phyloP scores from a whole-genome alignment of 169 alveolate species.

The Eimeria necatrix region DNA sequence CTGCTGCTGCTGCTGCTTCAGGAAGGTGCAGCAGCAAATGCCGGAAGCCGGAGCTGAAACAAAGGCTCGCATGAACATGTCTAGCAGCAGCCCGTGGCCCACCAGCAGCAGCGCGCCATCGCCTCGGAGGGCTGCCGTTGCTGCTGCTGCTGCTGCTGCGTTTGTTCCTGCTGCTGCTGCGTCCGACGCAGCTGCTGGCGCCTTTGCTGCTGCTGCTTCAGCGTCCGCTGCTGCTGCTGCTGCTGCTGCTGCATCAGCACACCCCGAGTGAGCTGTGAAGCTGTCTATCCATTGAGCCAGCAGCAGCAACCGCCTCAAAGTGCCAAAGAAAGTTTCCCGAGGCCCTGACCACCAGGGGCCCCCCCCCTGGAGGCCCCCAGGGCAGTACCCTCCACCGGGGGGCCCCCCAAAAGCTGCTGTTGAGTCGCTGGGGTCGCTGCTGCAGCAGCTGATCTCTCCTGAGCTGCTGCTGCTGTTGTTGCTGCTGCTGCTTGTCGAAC shows the following conservation, averaged over 20 bases:
- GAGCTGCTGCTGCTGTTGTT: background rate
- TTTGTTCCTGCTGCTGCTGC: background rate
- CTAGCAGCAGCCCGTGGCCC: slow-evolving; percentile 44
- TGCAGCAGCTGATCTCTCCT: background rate
- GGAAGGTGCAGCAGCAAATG: slow-evolving; percentile 44
- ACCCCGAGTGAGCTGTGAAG: slow-evolving; percentile 6
- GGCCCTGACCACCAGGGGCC: slow-evolving; percentile 63
- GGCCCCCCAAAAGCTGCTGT: slow-evolving; percentile 11
- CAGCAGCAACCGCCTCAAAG: slow-evolving; percentile 5
- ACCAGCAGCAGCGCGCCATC: slow-evolving; percentile 56
- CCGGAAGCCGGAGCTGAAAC: slow-evolving; percentile 39
- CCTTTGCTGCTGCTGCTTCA: background rate
- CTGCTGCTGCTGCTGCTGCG: slow-evolving; percentile 14
- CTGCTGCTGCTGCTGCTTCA: slow-evolving; percentile 27
- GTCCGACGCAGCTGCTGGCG: background rate
- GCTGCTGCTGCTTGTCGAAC: background rate
- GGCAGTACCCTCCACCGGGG: slow-evolving; percentile 44
- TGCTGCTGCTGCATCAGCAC: background rate
- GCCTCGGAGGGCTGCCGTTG: slow-evolving; percentile 2
- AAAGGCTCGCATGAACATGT: background rate
- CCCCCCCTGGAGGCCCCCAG: slow-evolving; percentile 6
- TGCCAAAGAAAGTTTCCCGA: background rate
- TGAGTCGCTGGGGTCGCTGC: background rate
- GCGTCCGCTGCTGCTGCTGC: background rate
- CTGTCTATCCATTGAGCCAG: slow-evolving; percentile 20